Base-by-base conservation (phyloP, 164 flowering plant genomes). In the Umbilicus rupestris region DNA sequence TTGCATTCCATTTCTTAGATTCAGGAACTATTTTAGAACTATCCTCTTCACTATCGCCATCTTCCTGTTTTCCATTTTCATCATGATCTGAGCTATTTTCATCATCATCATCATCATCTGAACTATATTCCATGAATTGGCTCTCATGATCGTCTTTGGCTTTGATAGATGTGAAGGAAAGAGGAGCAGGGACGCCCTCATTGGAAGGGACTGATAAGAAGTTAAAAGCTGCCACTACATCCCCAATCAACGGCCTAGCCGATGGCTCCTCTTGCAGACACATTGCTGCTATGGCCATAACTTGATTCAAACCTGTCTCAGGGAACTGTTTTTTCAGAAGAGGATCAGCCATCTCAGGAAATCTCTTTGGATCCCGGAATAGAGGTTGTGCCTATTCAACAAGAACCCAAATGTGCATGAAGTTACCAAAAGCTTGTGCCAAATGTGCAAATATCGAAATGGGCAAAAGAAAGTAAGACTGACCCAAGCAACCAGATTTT, bases 401-500 rank as follows among this genome's bases (percentile, higher is more conserved):
- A 29, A 14, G 11, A 62, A 62, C 20, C 39, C 37, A 62, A 62
- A 31, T 22, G 15, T 58, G 6, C 16, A 26, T 4, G 22, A 57
- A 57, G 62, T n/a, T n/a, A n/a, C n/a, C 55, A 8, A 10, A 24
- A 24, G 14, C 17, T 28, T 7, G 19, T 28, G 5, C 30, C 16
- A 15, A 57, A 57, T 22, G 30, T 59, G 30, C 14, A 26, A 58
- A 58, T 4, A 2, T 41, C 19, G 37, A 7, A 63, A 29, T 49
- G 17, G 26, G 63, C n/a, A 45, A 52, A 37, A 15, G 49, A n/a
- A 39, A 22, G 17, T 37, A 22, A 39, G 2, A 39, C 7, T 76
- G 77, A 87, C 92, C 92, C 92, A 87, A 41, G 89, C 11, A 68
- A 83, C 89, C 49, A 85, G 75, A 70, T 87, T 87, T 69, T 87